phyloP scores from a whole-genome alignment of 192 early-diverging fungal genomes.

The Backusella westeae region DNA sequence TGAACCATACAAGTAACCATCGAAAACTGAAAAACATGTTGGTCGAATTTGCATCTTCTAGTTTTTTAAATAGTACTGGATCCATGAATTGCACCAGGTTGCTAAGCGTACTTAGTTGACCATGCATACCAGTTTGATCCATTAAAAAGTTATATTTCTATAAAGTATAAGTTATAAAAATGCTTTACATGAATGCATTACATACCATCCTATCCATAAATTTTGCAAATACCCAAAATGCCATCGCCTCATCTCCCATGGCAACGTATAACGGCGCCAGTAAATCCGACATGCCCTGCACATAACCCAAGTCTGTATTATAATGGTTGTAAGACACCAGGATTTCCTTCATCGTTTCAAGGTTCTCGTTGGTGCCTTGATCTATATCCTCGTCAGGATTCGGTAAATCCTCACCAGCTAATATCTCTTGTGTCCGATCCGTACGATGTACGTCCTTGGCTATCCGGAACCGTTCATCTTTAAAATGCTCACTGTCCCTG shows the following conservation, averaged over 20 bases:
- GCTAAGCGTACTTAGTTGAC: conserved; percentile 76
- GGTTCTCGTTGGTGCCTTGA: conserved; percentile 64
- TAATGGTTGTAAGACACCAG: conserved; percentile 89
- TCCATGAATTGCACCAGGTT: conserved; percentile 84
- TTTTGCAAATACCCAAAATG: conserved; percentile 89
- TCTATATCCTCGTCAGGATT: conserved; percentile 43
- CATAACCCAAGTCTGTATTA: conserved; percentile 81
- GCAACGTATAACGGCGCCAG: conserved; percentile 85
- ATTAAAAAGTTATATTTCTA: conserved; percentile 82
- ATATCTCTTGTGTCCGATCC: conserved; percentile 80
- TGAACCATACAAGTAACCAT: conserved; percentile 97
- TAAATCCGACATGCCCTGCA: conserved; percentile 98
- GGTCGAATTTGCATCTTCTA: conserved; percentile 66
- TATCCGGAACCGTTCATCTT: conserved; percentile 68
- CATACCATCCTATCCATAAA: conserved; percentile 86
- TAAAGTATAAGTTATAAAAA: neutral
- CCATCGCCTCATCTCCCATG: conserved; percentile 85
- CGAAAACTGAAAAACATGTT: conserved; percentile 98
- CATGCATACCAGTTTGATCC: conserved; percentile 92
- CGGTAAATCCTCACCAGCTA: conserved; percentile 64
- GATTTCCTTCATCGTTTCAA: conserved; percentile 88
- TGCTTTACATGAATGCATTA: neutral
- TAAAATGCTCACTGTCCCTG: conserved; percentile 50
- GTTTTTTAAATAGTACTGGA: conserved; percentile 72
- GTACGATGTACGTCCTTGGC: conserved; percentile 95